A percentile compares a stretch with the other conserved stretches of the same genome.
These are phyloP conservation scores for Mrakia gelida DNA, from an alignment of 768 basidiomycete species.

Conservation along the genomic window DNA sequence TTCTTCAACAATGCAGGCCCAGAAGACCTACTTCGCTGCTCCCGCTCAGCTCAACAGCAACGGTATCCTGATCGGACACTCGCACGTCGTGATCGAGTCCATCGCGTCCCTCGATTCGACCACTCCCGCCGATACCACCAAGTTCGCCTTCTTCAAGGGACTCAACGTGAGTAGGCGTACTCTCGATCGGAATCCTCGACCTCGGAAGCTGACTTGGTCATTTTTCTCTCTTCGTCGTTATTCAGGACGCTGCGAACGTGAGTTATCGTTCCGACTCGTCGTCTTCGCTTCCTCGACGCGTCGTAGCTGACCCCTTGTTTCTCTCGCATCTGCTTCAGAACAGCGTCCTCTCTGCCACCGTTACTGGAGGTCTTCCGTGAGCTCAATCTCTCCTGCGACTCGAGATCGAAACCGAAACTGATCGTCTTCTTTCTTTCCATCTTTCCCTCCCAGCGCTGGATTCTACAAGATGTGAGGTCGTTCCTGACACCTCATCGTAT, in stretches of 20 bases:
- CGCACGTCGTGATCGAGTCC: constrained; percentile 20
- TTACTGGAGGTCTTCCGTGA: constrained; percentile 25
- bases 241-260: neutral
- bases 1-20: constrained; percentile 2
- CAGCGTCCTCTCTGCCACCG: neutral
- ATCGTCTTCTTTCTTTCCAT: neutral
- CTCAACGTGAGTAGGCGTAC: neutral
- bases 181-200: too few relatives aligned
- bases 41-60: constrained; percentile 6
- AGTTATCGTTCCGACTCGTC: neutral
- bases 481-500: neutral
- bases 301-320: neutral
- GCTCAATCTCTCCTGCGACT: neutral
- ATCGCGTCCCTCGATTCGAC: constrained; percentile 7
- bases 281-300: neutral
- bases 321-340: neutral
- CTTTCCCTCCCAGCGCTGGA: neutral
- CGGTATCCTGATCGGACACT: constrained; percentile 21
- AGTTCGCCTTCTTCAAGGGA: constrained; percentile 30
- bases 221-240: too few relatives aligned
- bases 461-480: constrained; percentile 15
- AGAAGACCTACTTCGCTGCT: constrained; percentile 19
- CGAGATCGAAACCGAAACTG: neutral
- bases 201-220: too few relatives aligned
- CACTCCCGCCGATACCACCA: constrained; percentile 17